phyloP scores from a whole-genome alignment of 1,284 basidiomycete genomes.

The Ceratobasidium sp. region DNA sequence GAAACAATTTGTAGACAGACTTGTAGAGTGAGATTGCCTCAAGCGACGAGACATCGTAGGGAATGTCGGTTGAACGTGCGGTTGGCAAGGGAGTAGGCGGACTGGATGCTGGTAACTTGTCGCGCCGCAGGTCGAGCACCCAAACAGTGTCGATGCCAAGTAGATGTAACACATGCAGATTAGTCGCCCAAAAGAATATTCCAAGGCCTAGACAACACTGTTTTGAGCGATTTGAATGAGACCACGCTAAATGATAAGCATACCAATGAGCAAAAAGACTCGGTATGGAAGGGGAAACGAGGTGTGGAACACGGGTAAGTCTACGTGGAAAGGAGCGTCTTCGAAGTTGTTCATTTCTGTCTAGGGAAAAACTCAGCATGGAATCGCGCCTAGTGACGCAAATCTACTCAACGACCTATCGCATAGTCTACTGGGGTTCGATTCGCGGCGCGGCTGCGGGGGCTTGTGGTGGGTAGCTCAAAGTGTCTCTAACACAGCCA shows the following conservation, averaged over 20 bases:
- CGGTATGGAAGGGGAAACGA: constrained; percentile 79
- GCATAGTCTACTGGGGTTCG: constrained; percentile 20
- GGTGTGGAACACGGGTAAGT: constrained; percentile 35
- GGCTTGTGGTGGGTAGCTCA: constrained; percentile 18
- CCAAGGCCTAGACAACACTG: constrained; percentile 58
- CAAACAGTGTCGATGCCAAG: constrained; percentile 77
- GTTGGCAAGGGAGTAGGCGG: constrained; percentile 24
- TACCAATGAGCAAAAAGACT: constrained; percentile 67
- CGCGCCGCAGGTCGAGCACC: constrained; percentile 67
- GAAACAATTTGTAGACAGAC: constrained; percentile 73
- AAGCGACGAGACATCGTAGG: constrained; percentile 41
- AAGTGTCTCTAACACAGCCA: constrained; percentile 35
- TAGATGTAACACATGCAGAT: constrained; percentile 79
- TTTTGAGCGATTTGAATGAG: not conserved
- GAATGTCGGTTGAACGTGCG: constrained; percentile 36
- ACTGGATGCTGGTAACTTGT: constrained; percentile 37
- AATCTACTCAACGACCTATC: constrained; percentile 11
- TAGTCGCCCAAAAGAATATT: constrained; percentile 82
- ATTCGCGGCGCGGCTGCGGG: not conserved
- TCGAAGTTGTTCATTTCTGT: constrained; percentile 29
- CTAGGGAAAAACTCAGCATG: too few species aligned
- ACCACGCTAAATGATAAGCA: not conserved
- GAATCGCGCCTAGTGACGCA: too few species aligned
- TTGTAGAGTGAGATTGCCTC: constrained; percentile 58
- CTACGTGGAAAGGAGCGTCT: constrained; percentile 39